Evolutionary conservation across 768 basidiomycete genomes (phyloP), one percentile per base, ranked within the genome.

Genomic region (Lyophyllum atratum): DNA sequence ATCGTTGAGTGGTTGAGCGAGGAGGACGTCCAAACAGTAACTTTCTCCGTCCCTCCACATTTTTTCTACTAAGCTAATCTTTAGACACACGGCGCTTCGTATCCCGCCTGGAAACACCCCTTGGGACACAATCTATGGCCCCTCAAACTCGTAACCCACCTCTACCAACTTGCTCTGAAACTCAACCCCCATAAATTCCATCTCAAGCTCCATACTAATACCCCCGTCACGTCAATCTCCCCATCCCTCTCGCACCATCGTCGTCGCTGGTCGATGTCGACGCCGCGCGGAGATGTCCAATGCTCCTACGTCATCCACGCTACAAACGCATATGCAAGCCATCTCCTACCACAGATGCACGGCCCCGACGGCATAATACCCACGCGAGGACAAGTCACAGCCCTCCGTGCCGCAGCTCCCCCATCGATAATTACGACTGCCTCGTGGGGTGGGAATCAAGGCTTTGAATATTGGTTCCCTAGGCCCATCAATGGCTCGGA

Each of bases 401-500:
- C 80, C 2, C 57, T 76, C 14, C 79, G 78, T 17, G 72, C 69
- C 14, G 59, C 64, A 8, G 80, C 78, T 0, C 58, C 74, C 0
- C 54, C 72, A 1, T 66, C 75, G 11, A 65, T 76, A 15, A 67
- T 86, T 24, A 76, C 75, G 12, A 77, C 70, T 58, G 60, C 67
- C 40, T 71, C 80, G 2, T 86, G 83, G 84, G 73, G 59, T 58
- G 82, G 72, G 54, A 76, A 74, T 66, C 74, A 81, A 59, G 83
- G 82, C 0, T 80, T 74, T 64, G 87, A 91, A 61, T 94, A 93
- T 67, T 93, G 89, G 89, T 92, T 94, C 66, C 86, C 90, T n/a
- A 79, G 92, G 14, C 84, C 84, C 0, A 52, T 78, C 39, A 58
- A 65, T 52, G 56, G 44, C 55, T 55, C 28, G 8, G 49, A 67